A percentile compares a stretch with the other conserved stretches of the same genome.
These are phyloP conservation scores for Apodospora peruviana DNA, from an alignment of 495 filamentous ascomycete species.

Conservation along the genomic window DNA sequence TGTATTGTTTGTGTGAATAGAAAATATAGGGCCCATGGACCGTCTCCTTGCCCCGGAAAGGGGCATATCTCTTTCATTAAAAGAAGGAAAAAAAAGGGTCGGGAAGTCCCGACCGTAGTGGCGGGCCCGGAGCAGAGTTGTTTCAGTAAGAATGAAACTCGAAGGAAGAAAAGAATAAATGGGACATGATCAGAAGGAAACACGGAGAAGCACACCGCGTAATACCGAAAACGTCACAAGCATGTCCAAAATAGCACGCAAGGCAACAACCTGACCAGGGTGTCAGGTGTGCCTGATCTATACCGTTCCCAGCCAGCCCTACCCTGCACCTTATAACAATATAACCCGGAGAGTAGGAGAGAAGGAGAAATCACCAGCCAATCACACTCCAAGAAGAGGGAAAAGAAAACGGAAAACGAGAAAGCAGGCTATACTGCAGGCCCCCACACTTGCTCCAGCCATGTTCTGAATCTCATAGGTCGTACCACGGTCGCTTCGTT, in stretches of 20 bases:
- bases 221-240: background rate
- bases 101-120: background rate
- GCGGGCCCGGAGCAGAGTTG: too few species aligned
- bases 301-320: background rate
- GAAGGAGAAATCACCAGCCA: background rate
- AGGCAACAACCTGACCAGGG: background rate
- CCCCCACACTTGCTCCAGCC: constrained; percentile 44
- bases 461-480: constrained; percentile 40
- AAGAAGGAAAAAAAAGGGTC: background rate
- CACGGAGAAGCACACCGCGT: background rate
- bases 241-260: background rate
- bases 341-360: background rate
- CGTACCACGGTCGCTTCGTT: constrained; percentile 35
- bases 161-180: background rate
- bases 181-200: background rate
- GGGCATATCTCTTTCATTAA: too few species aligned
- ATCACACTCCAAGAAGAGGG: too few species aligned
- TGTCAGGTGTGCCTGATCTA: background rate
- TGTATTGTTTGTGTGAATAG: too few species aligned
- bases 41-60: too few species aligned
- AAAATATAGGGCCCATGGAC: too few species aligned
- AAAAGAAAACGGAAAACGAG: background rate
- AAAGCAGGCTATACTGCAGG: constrained; percentile 3
- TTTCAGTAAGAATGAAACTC: too few species aligned
- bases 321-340: background rate